Conservation (phyloP, 805 yeast genomes). For the Saccharomycopsis oosterbeekiorum region DNA sequence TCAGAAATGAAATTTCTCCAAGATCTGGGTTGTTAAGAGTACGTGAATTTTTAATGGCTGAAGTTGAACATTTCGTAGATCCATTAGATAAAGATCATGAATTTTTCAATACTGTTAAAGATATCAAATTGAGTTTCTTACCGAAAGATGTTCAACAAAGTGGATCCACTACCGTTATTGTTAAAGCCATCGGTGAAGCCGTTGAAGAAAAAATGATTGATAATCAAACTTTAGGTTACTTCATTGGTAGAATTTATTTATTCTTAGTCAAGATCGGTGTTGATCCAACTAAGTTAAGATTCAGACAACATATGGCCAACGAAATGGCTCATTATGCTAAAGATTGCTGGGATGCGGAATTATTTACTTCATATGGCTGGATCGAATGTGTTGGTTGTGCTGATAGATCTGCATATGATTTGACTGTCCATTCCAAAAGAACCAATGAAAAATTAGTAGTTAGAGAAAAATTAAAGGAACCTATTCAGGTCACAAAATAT, state of each 20-base stretch:
- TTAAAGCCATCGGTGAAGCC: constrained; percentile 79
- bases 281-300: constrained; percentile 71
- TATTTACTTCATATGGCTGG: constrained; percentile 96
- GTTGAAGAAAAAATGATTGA: constrained; percentile 83
- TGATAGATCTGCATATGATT: constrained; percentile 96
- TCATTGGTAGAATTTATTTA: constrained; percentile 82
- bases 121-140: constrained; percentile 64
- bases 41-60: constrained; percentile 98
- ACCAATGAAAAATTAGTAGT: constrained; percentile 94
- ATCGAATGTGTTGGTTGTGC: constrained; percentile 99
- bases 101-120: constrained; percentile 65
- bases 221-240: constrained; percentile 94
- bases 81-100: constrained; percentile 80
- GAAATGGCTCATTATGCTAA: constrained; percentile 99
- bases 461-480: constrained; percentile 80
- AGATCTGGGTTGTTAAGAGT: constrained; percentile 96
- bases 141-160: constrained; percentile 82
- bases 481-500: constrained; percentile 68
- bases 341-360: constrained; percentile 99
- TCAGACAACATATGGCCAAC: constrained; percentile 97
- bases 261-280: constrained; percentile 87
- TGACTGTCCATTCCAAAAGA: constrained; percentile 88
- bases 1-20: constrained; percentile 98
- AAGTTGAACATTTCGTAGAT: constrained; percentile 96
- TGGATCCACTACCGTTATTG: constrained; percentile 64